A percentile compares a stretch with the other conserved stretches of the same genome.
Conservation (phyloP, 306 rosid genomes). For the Amphicarpaea edgeworthii region DNA sequence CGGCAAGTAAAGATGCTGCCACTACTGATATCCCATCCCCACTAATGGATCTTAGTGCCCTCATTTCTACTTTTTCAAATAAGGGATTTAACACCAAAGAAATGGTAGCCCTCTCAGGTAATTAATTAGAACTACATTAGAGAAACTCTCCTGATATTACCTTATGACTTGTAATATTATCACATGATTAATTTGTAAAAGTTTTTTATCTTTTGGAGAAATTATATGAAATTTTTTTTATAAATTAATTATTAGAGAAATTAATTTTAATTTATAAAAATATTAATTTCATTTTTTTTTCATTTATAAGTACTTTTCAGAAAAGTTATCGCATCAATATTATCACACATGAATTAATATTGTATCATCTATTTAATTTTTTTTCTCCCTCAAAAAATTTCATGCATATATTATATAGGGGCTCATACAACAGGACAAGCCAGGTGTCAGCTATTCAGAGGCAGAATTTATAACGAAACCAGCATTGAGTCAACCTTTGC, state of each 20-base stretch:
- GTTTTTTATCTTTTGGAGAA: no score
- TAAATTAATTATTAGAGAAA: no score
- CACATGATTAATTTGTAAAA: no score
- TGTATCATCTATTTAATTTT: background rate
- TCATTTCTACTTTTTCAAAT: constrained; percentile 51
- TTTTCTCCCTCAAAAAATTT: background rate
- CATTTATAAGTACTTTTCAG: no score
- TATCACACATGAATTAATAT: background rate
- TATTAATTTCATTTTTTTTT: no score
- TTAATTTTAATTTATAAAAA: no score
- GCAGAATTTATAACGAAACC: constrained; percentile 60
- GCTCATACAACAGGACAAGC: constrained; percentile 71
- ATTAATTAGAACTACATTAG: background rate
- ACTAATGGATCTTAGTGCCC: constrained; percentile 51
- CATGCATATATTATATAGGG: constrained; percentile 43
- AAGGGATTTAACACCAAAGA: constrained; percentile 65
- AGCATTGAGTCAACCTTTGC: constrained; percentile 57
- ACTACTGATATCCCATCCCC: constrained; percentile 67
- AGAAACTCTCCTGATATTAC: background rate
- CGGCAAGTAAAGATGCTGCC: constrained; percentile 63
- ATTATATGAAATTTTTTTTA: no score
- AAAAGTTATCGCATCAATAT: no score
- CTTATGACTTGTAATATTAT: no score
- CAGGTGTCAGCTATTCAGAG: constrained; percentile 59
- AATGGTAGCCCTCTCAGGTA: constrained; percentile 72